Conservation (phyloP, 495 filamentous ascomycete species). For the Neurospora intermedia region DNA sequence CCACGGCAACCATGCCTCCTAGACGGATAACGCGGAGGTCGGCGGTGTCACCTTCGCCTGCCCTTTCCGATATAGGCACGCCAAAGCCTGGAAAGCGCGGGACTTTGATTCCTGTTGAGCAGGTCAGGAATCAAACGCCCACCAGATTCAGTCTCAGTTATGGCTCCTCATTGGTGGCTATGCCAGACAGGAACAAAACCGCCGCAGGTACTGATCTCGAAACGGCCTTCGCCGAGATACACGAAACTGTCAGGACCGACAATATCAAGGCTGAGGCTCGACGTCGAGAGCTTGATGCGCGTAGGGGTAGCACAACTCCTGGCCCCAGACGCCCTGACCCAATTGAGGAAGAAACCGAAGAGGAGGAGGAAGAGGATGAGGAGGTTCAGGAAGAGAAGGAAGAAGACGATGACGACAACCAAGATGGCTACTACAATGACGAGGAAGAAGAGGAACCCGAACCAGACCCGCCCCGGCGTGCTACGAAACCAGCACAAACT, state of each 20-base stretch:
- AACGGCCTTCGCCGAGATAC: conserved; percentile 9
- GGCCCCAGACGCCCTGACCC: not conserved
- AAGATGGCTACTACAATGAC: not conserved
- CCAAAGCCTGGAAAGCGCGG: not conserved
- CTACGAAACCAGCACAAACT: not conserved
- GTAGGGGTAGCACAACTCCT: not conserved
- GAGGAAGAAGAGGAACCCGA: not conserved
- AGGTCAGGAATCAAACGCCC: conserved; percentile 7
- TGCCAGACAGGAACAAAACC: conserved; percentile 10
- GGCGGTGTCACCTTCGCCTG: not conserved
- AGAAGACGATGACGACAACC: not conserved
- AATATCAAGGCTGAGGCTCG: conserved; percentile 8
- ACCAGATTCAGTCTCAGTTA: conserved; percentile 24
- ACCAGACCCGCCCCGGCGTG: not conserved
- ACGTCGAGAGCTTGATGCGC: not conserved
- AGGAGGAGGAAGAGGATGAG: not conserved
- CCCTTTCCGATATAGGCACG: not conserved
- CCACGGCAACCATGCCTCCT: conserved; percentile 12
- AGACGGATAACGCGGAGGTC: conserved; percentile 5
- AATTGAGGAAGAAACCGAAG: not conserved
- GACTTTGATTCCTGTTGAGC: not conserved
- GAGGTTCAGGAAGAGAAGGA: not conserved
- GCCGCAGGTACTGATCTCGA: conserved; percentile 7
- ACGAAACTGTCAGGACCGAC: conserved; percentile 10
- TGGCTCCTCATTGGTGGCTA: conserved; percentile 17